These are phyloP conservation scores for Alternaria tenuissima DNA, from an alignment of 2,329 filamentous ascomycete genomes.

Conservation along the genomic window DNA sequence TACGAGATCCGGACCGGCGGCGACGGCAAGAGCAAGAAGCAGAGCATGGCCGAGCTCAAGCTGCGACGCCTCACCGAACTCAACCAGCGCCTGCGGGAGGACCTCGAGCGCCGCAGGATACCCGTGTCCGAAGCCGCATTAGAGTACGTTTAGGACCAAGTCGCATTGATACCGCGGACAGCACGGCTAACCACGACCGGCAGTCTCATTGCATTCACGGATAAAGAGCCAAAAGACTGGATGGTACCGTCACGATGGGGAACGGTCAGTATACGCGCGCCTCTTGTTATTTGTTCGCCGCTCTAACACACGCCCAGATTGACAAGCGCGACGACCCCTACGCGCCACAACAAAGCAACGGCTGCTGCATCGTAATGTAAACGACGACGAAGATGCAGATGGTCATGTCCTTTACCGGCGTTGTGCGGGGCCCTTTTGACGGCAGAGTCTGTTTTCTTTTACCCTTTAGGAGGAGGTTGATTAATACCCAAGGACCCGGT, in stretches of 20 bases:
- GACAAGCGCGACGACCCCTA: conserved; percentile 98
- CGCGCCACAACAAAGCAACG: conserved; percentile 88
- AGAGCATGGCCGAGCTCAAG: conserved; percentile 99
- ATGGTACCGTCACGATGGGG: conserved; percentile 99
- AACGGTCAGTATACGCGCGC: conserved; percentile 60
- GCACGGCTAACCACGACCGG: conserved; percentile 32
- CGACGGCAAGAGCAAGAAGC: conserved; percentile 88
- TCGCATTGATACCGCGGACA: conserved; percentile 1
- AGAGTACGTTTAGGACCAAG: conserved; percentile 50
- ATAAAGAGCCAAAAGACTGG: conserved; percentile 92
- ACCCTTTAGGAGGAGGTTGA: conserved; percentile 41
- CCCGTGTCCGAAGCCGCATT: conserved; percentile 89
- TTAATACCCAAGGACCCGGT: conserved; percentile 45
- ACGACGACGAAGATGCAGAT: conserved; percentile 39
- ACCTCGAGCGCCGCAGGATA: conserved; percentile 93
- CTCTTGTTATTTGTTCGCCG: not conserved
- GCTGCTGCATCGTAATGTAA: conserved; percentile 96
- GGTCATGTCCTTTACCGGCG: conserved; percentile 50
- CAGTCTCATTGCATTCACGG: conserved; percentile 98
- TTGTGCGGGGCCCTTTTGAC: conserved; percentile 48
- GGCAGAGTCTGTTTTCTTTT: conserved; percentile 48
- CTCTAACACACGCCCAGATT: conserved; percentile 63
- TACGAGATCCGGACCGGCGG: conserved; percentile 73
- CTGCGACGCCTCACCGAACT: conserved; percentile 94
- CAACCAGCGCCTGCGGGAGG: conserved; percentile 94